A percentile compares a stretch with the other conserved stretches of the same genome.
These are phyloP conservation scores for Aspergillus sp. DNA, from an alignment of 2,329 filamentous ascomycete genomes.

Conservation along the genomic window DNA sequence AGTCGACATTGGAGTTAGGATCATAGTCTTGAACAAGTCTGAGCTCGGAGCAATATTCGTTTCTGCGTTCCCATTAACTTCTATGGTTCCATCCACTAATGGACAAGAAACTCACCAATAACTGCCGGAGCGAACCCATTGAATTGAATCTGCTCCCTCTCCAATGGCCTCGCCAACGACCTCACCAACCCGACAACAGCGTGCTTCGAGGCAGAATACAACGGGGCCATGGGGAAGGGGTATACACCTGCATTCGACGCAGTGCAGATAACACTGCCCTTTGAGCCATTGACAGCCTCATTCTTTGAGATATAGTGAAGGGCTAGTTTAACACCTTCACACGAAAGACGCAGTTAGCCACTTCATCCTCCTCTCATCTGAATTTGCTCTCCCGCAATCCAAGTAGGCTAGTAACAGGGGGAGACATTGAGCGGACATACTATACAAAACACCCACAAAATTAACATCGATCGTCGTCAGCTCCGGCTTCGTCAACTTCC, in stretches of 20 bases:
- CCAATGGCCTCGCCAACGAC: constrained; percentile 45
- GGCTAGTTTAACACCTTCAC: constrained; percentile 50
- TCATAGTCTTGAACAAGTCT: constrained; percentile 50
- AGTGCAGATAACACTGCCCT: constrained; percentile 53
- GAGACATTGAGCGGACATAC: constrained; percentile 31
- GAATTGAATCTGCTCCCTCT: constrained; percentile 47
- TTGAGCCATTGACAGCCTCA: constrained; percentile 26
- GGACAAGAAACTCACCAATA: constrained; percentile 40
- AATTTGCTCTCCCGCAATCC: background rate
- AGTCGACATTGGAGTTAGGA: constrained; percentile 53
- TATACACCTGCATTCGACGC: constrained; percentile 56
- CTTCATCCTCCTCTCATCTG: background rate
- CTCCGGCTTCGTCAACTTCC: constrained; percentile 34
- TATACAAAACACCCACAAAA: constrained; percentile 45
- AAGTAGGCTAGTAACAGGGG: background rate
- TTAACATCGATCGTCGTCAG: constrained; percentile 39
- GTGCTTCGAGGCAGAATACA: constrained; percentile 52
- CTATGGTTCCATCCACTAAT: background rate
- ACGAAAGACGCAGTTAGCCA: background rate
- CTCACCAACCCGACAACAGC: constrained; percentile 53
- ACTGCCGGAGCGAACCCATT: constrained; percentile 54
- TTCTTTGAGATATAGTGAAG: constrained; percentile 54
- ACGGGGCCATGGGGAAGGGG: constrained; percentile 51
- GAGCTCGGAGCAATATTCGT: constrained; percentile 49
- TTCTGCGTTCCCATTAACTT: constrained; percentile 28